These are phyloP conservation scores for Colletotrichum spaethianum DNA, from an alignment of 2,329 filamentous ascomycete genomes.

Conservation along the genomic window DNA sequence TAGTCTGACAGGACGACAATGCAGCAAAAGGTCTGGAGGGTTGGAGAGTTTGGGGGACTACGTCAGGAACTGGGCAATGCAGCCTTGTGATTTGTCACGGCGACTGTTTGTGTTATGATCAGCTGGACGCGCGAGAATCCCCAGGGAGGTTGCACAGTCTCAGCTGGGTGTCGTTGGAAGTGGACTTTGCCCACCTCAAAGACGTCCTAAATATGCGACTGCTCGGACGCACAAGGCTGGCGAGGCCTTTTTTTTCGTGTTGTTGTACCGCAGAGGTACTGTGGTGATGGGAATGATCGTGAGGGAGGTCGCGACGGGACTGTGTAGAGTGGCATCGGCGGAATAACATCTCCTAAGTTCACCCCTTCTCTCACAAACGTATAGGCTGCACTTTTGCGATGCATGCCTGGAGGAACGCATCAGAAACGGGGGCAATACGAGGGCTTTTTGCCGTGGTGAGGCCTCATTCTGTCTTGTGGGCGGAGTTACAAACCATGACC, in stretches of 20 bases:
- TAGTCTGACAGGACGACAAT: neutral
- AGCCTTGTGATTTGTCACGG: constrained; percentile 29
- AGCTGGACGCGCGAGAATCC: constrained; percentile 27
- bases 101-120: constrained; percentile 28
- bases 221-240: constrained; percentile 8
- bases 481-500: neutral
- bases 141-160: constrained; percentile 32
- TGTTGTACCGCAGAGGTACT: neutral
- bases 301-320: constrained; percentile 4
- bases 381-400: too few species aligned
- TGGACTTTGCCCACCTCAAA: constrained; percentile 30
- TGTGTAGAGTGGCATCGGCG: neutral
- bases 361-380: neutral
- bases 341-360: neutral
- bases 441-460: neutral
- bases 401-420: neutral
- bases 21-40: neutral
- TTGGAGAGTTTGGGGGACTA: constrained; percentile 3
- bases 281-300: neutral
- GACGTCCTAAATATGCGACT: constrained; percentile 1
- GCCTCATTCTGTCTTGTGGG: neutral
- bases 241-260: neutral
- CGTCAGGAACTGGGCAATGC: neutral
- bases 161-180: constrained; percentile 37
- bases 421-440: neutral